These are phyloP conservation scores for Cyclotella sp. DNA, from an alignment of 108 stramenopile species.

Conservation along the genomic window DNA sequence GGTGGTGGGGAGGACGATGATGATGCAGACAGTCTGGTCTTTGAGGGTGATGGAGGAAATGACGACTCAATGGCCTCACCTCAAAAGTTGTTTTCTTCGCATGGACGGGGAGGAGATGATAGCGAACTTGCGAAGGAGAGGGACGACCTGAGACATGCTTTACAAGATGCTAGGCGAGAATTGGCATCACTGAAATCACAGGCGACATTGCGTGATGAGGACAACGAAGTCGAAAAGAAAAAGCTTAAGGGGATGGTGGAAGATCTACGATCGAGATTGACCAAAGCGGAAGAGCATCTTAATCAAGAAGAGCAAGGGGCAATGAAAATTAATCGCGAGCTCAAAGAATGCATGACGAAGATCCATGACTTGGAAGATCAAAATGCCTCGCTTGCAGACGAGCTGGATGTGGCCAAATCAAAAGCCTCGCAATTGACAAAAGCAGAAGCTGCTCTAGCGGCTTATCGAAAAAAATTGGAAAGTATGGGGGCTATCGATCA, in stretches of 20 bases:
- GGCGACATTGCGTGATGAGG: constrained; percentile 58
- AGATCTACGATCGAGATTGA: constrained; percentile 84
- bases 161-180: constrained; percentile 74
- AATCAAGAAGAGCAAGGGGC: constrained; percentile 68
- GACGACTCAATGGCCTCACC: constrained; percentile 46
- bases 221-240: constrained; percentile 69
- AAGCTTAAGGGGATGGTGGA: constrained; percentile 79
- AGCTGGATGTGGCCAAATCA: constrained; percentile 81
- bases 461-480: constrained; percentile 84
- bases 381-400: constrained; percentile 82
- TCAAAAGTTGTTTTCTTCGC: constrained; percentile 27
- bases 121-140: constrained; percentile 53
- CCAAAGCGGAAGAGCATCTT: constrained; percentile 73
- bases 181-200: constrained; percentile 69
- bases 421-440: constrained; percentile 83
- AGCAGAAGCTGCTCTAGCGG: constrained; percentile 78
- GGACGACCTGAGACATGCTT: constrained; percentile 43
- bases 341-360: constrained; percentile 70
- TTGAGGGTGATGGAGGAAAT: constrained; percentile 35
- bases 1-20: constrained; percentile 57
- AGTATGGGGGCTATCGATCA: constrained; percentile 75
- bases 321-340: constrained; percentile 56
- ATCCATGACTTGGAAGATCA: constrained; percentile 72
- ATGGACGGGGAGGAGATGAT: constrained; percentile 46
- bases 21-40: constrained; percentile 43